These are phyloP conservation scores for Pleurotus sapidus DNA, from an alignment of 768 basidiomycete genomes.

Conservation along the genomic window DNA sequence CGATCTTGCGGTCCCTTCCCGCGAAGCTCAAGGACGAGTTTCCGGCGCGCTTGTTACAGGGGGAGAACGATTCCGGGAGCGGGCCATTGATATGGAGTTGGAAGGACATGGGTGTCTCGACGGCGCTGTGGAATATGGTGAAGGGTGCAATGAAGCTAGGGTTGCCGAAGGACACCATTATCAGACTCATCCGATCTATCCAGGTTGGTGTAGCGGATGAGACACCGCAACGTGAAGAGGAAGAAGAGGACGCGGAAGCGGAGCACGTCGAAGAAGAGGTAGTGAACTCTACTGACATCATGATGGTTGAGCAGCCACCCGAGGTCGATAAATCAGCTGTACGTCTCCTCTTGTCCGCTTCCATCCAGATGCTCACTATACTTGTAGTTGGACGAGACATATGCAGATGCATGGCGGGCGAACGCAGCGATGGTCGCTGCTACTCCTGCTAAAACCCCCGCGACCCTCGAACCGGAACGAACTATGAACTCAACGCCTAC, in stretches of 20 bases:
- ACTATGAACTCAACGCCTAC: constrained; percentile 9
- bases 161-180: constrained; percentile 57
- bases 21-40: constrained; percentile 70
- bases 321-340: constrained; percentile 10
- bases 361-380: constrained; percentile 12
- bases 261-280: constrained; percentile 15
- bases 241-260: constrained; percentile 27
- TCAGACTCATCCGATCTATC: constrained; percentile 56
- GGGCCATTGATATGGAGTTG: constrained; percentile 71
- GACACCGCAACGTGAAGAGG: constrained; percentile 15
- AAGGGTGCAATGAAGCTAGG: constrained; percentile 56
- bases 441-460: constrained; percentile 4
- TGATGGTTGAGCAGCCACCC: background rate
- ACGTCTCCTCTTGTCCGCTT: constrained; percentile 4
- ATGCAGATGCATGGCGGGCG: constrained; percentile 61
- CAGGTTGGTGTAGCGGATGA: constrained; percentile 51
- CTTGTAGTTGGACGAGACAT: constrained; percentile 49
- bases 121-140: constrained; percentile 72
- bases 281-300: constrained; percentile 8
- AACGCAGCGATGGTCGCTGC: constrained; percentile 37
- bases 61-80: constrained; percentile 54
- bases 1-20: constrained; percentile 70
- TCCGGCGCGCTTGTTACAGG: constrained; percentile 59
- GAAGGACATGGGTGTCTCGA: constrained; percentile 71
- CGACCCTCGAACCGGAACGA: constrained; percentile 8